These are phyloP conservation scores for Rhodofomes roseus DNA, from an alignment of 1,284 basidiomycete species.

Conservation along the genomic window DNA sequence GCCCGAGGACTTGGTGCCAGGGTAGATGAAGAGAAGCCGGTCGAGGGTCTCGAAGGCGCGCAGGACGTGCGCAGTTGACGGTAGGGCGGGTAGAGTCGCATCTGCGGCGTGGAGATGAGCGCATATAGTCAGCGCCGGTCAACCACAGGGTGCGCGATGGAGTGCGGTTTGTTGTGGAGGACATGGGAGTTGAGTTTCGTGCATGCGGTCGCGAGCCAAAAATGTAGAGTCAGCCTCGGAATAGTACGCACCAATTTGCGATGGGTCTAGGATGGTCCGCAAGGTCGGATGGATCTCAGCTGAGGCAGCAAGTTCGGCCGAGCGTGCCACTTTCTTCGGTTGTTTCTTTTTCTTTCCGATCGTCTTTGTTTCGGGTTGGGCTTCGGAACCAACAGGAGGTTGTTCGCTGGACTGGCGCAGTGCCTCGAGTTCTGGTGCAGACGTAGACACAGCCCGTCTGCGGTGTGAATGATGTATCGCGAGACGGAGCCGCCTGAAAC, in stretches of 20 bases:
- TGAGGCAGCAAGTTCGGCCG: neutral
- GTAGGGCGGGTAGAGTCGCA: neutral
- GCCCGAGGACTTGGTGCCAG: conserved; percentile 7
- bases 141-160: too few relatives aligned
- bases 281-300: neutral
- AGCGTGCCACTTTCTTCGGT: conserved; percentile 8
- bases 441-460: too few relatives aligned
- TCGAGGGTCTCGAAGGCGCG: conserved; percentile 18
- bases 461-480: too few relatives aligned
- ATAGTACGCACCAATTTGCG: neutral
- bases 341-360: conserved; percentile 11
- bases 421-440: neutral
- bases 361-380: neutral
- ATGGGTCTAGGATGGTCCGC: neutral
- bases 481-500: neutral
- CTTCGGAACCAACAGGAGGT: neutral
- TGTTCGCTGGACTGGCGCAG: neutral
- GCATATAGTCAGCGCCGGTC: neutral
- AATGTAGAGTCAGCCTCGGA: neutral
- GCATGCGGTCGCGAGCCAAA: neutral
- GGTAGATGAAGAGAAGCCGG: conserved; percentile 12
- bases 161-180: neutral
- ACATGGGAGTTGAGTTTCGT: neutral
- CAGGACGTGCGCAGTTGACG: conserved; percentile 6
- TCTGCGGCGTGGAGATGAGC: neutral